Base-by-base conservation (phyloP, 495 filamentous ascomycete genomes). In the Talaromyces liani region DNA sequence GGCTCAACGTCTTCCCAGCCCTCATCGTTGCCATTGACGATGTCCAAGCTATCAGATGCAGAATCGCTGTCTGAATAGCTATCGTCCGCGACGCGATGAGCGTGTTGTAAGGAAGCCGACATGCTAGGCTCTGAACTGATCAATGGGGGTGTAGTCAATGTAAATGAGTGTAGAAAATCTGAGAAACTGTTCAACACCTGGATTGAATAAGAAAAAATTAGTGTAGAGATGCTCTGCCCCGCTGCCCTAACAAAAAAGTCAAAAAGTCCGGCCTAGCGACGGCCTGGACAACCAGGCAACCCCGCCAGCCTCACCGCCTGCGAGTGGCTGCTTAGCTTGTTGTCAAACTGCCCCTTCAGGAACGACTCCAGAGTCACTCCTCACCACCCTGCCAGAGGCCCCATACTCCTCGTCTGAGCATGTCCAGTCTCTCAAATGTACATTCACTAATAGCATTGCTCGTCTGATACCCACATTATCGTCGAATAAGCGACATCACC, bases 1-100 rank as follows among this genome's bases (percentile, higher is more conserved):
- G 82, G 80, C 68, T 91, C 89, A 29, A 87, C 83, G 74, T 95
- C 91, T 71, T 91, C 86, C 92, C 92, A 96, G 22, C 85, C 87
- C 70, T 88, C 86, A 55, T 90, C 88, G 51, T 61, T 10, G 1
- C 36, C 36, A 64, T 84, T 79, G 61, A 73, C 79, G 29, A 74
- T 66, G 64, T 84, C 80, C 6, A 82, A 83, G 31, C 76, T 76
- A 22, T 77, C 77, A 22, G 80, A 81, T 3, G 72, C 63, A 24
- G 49, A 59, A 7, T 62, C 59, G 64, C 54, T 65, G 2, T 57
- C 63, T 29, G 49, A 53, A 24, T 33, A 47, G 16, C n/a, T 12
- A 29, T 62, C 29, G 20, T 41, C 61, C 49, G 27, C 27, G 27
- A 16, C 36, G 65, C 18, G 49, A 59, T 20, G 27, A 22, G 45